Base-by-base conservation (phyloP, 805 yeast genomes). In the Nakazawaea wickerhamii region DNA sequence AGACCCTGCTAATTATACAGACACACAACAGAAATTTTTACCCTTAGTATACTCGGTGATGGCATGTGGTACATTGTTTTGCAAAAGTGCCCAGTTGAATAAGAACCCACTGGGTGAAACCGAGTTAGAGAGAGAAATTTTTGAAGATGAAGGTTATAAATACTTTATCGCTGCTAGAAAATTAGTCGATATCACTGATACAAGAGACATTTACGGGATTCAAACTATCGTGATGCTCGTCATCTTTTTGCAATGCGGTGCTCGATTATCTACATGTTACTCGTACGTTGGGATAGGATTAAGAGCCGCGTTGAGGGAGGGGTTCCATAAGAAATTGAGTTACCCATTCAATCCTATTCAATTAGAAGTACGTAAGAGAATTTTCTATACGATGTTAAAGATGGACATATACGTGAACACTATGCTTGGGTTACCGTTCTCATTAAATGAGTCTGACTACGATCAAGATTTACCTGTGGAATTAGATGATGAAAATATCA, bases 341-440 rank as follows among this genome's bases (percentile, higher is more conserved):
- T 69, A 77, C 50, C 71, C 58, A 13, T 78, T 79, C 50, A 83
- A 83, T 50, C 90, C 90, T 1, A 79, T 89, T 26, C 95, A 86
- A 55, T 67, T 79, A 30, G 96, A 90, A 55, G 83, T 86, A 1
- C 70, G 95, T 47, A 89, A 88, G 60, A 70, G 96, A 46, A 63
- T 90, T 32, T 89, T 89, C 58, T 89, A 91, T 85, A 83, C 96
- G 1, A 81, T 89, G 48, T 84, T 85, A 59, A 89, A 89, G 58
- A 84, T 88, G 83, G 96, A 90, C 55, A 79, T 87, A 34, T 89
- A 90, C 58, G 85, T 88, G 53, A 86, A 85, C 58, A 84, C 95
- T 7, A 79, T 89, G 65, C 59, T 90, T 49, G 96, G 96, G 1
- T 67, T 89, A 39, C 97, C 97, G 1, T 67, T 87, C 45, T 76